Evolutionary conservation across 345 rosid species (phyloP), one percentile per base, ranked within the genome.

Genomic region (Eucalyptus coolabah): DNA sequence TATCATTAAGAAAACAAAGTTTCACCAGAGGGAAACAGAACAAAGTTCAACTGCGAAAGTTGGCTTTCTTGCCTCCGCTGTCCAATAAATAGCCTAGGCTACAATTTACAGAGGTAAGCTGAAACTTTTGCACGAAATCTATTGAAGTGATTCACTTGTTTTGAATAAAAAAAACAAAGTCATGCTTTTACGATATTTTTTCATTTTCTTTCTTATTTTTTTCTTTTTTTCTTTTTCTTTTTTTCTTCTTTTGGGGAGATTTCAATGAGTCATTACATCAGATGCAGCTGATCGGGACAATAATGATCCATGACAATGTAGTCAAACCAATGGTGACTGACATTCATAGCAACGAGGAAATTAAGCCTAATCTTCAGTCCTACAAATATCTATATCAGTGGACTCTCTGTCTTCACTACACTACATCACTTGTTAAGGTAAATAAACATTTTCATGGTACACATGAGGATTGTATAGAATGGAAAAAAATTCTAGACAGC

Each of bases 61-160:
- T 96, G 99, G 82, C 96, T 95, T 94, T 98, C 99, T 91, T 96
- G 99, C 98, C 97, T 94, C 90, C 99, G 98, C 87, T 97, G 94
- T 88, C 99, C 99, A 87, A 96, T 91, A 83, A 92, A 98, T 93
- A 94, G 91, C 92, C 98, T 94, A 91, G 99, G 95, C 99, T 96
- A 92, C 94, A 93, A 19, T 65, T 7, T 1, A 44, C 91, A 56
- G 88, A 82, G 51, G 90, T 81, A 65, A n/a, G 37, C 81, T 86
- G 77, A n/a, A 32, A 65, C 77, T 16, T 65, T 7, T 8, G 37
- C 77, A 7, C 40, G 8, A 65, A 65, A n/a, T 65, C 77, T 8
- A 65, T 34, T 65, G 21, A 65, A n/a, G 37, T 8, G 34, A 15
- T 65, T n/a, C 77, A 65, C 21, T 65, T n/a, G n/a, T n/a, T n/a